Evolutionary conservation across 805 yeast genomes (phyloP), one percentile per base, ranked within the genome.

Genomic region (Wickerhamomyces mucosus): DNA sequence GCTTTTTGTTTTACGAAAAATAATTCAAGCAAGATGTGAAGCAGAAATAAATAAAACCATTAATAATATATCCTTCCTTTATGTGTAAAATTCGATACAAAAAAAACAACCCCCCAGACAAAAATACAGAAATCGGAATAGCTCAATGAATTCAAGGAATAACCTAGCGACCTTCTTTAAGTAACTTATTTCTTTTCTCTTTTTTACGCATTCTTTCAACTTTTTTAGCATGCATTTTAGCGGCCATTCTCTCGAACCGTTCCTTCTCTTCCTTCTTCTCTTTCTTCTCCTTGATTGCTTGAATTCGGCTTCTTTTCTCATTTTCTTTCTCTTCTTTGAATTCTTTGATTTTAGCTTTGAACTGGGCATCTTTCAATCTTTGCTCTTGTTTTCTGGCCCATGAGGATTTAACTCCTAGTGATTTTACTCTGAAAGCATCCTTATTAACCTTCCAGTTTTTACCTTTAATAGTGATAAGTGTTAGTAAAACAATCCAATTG

Each of bases 161-260:
- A 28, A 18, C 15, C 21, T 31, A 81, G 57, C 96, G 95, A 52
- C 52, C 52, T 30, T 88, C 97, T 55, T 78, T 85, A 54, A 88
- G 75, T 49, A 86, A 64, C 62, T 89, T 89, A 63, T 88, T 89
- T 61, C 97, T 78, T 79, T 89, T 89, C 54, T 89, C 98, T 52
- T 80, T 77, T 64, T 80, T 78, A 61, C 81, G 78, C 61, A 89
- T 55, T 59, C 98, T 73, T 42, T 86, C 97, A 25, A 86, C 82
- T 64, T 75, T 81, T 76, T 86, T 88, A 26, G 80, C 80, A 53
- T 85, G 89, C 95, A 89, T 83, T 58, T 80, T 84, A 35, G 72
- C 69, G 10, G 95, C 92, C 52, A 89, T 54, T 50, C 65, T 66
- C 49, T 81, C 94, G 51, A 77, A 83, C 47, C 98, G 72, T 54